Evolutionary conservation across 192 early-diverging fungal species (phyloP), one percentile per base, ranked within the genome.

Genomic region (Coemansia sp.): DNA sequence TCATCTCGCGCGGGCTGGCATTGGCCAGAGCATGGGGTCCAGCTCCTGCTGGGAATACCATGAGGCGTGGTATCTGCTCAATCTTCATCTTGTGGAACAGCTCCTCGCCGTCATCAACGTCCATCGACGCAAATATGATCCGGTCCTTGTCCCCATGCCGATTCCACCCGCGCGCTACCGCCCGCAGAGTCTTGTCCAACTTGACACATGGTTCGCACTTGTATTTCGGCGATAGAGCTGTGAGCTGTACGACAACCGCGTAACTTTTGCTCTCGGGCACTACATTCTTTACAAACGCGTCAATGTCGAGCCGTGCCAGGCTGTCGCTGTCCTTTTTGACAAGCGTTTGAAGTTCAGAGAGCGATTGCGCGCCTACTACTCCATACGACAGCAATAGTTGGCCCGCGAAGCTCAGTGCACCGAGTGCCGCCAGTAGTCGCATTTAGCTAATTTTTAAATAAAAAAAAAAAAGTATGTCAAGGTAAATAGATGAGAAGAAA

Each of bases 171-270:
- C 74, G 79, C 53, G 79, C 39, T 32, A 82, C 79, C 6, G 79
- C 63, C 19, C 79, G 74, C 32, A 82, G 37, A 17, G 74, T 55
- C 37, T 38, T 47, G 68, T 82, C 79, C 4, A 82, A 43, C 2
- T 40, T 60, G 7, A 68, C 62, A 65, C 79, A 82, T 6, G 75
- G 66, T 35, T 57, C 68, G 68, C 79, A 82, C 46, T 82, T 76
- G 74, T 82, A 82, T 61, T 68, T 63, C n/a, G 79, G 74, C 32
- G 71, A 47, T 13, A 82, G 68, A 33, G 79, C 79, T 30, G 79
- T 82, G 21, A 82, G 71, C 71, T 82, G 79, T 37, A 82, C 67
- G 38, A 82, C 75, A n/a, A 82, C 79, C 21, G 79, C 69, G 58
- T 82, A 82, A 68, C 66, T 68, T 40, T 74, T 76, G 71, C 55